These are phyloP conservation scores for Exutisphaerella laricina DNA, from an alignment of 2,329 filamentous ascomycete genomes.

Conservation along the genomic window DNA sequence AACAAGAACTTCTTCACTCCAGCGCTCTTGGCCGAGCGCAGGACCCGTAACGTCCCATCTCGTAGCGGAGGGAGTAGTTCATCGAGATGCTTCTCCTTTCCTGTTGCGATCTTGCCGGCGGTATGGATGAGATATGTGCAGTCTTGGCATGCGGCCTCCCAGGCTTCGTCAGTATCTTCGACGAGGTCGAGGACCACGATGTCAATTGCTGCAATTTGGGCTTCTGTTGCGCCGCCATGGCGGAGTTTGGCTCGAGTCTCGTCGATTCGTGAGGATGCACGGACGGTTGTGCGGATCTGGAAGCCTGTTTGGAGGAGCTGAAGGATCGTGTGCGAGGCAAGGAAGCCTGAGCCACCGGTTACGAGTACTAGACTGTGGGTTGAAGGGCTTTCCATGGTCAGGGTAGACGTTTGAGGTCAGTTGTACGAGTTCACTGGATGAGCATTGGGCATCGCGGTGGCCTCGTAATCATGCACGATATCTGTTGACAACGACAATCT, in stretches of 20 bases:
- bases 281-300: constrained; percentile 30
- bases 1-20: constrained; percentile 13
- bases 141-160: constrained; percentile 13
- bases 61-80: constrained; percentile 12
- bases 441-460: too few relatives aligned
- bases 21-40: constrained; percentile 11
- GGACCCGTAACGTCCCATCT: constrained; percentile 12
- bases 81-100: constrained; percentile 15
- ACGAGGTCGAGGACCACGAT: constrained; percentile 14
- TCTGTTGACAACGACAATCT: too few relatives aligned
- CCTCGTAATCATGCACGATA: too few relatives aligned
- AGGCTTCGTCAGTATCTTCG: constrained; percentile 9
- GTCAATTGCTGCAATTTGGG: constrained; percentile 11
- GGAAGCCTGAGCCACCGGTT: constrained; percentile 49
- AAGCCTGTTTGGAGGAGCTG: constrained; percentile 27
- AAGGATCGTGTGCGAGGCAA: constrained; percentile 29
- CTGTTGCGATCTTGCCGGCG: constrained; percentile 16
- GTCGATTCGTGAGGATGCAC: constrained; percentile 20
- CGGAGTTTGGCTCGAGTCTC: constrained; percentile 23
- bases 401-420: too few relatives aligned
- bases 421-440: too few relatives aligned
- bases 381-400: too few relatives aligned
- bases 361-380: constrained; percentile 38
- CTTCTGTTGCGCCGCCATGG: constrained; percentile 20
- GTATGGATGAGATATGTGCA: constrained; percentile 12